These are phyloP conservation scores for Ascochyta viciae-villosae DNA, from an alignment of 2,329 filamentous ascomycete genomes.

Conservation along the genomic window DNA sequence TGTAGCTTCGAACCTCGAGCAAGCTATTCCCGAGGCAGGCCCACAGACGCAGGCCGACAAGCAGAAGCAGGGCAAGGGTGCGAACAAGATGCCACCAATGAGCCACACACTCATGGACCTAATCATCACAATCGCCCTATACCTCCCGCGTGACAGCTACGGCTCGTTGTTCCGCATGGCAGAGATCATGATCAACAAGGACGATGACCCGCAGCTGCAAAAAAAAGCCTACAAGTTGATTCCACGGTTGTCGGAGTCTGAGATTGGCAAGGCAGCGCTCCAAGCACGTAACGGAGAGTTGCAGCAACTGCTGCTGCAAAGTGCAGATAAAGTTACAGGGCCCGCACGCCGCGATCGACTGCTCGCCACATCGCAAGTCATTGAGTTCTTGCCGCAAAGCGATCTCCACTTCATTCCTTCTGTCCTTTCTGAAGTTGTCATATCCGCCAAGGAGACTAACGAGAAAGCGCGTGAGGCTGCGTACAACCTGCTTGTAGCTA, in stretches of 20 bases:
- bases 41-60: constrained; percentile 69
- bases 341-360: constrained; percentile 88
- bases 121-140: constrained; percentile 93
- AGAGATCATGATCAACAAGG: constrained; percentile 78
- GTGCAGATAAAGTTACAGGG: constrained; percentile 82
- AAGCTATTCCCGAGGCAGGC: constrained; percentile 67
- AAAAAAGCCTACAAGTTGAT: constrained; percentile 99
- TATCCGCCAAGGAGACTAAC: constrained; percentile 97
- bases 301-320: constrained; percentile 79
- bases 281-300: constrained; percentile 77
- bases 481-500: constrained; percentile 86
- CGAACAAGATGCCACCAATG: constrained; percentile 85
- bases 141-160: constrained; percentile 88
- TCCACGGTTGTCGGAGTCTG: constrained; percentile 83
- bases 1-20: constrained; percentile 83
- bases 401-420: constrained; percentile 93
- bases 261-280: constrained; percentile 77
- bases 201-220: constrained; percentile 88
- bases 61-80: constrained; percentile 66
- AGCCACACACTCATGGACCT: constrained; percentile 96
- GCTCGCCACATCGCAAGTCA: constrained; percentile 78
- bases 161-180: constrained; percentile 85
- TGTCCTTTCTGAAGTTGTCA: constrained; percentile 90
- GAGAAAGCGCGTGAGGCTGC: constrained; percentile 89
- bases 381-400: constrained; percentile 76